phyloP scores from a whole-genome alignment of 192 early-diverging fungal genomes.

The Linnemannia exigua region DNA sequence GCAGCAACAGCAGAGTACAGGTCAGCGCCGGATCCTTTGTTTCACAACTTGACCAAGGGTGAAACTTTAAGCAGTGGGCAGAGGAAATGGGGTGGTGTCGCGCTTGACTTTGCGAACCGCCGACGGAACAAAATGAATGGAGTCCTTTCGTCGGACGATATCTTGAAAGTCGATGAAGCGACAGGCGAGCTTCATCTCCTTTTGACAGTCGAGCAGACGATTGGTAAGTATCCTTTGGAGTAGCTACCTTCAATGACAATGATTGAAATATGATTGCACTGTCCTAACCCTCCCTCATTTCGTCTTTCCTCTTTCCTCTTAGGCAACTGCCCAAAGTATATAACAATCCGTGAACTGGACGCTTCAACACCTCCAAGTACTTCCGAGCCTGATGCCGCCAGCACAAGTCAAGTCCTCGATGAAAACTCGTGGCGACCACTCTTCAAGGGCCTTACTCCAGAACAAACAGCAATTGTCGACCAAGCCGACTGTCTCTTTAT shows the following conservation, averaged over 20 bases:
- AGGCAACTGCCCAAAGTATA: constrained; percentile 54
- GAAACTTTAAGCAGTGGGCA: constrained; percentile 21
- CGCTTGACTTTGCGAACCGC: constrained; percentile 46
- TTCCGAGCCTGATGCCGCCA: background rate
- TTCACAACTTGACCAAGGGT: constrained; percentile 23
- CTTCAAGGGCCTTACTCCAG: background rate
- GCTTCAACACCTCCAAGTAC: background rate
- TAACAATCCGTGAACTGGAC: constrained; percentile 37
- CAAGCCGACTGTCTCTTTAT: constrained; percentile 48
- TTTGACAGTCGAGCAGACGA: constrained; percentile 43
- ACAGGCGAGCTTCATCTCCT: constrained; percentile 36
- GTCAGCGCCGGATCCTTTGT: constrained; percentile 21
- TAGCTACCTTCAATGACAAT: background rate
- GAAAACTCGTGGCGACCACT: background rate
- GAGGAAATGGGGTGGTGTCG: constrained; percentile 34
- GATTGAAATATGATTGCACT: background rate
- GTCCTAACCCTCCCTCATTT: background rate
- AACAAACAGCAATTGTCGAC: constrained; percentile 17
- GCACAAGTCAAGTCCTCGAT: background rate
- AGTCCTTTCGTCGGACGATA: constrained; percentile 10
- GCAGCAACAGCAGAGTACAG: no score
- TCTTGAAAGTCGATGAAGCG: constrained; percentile 11
- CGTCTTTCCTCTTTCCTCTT: background rate
- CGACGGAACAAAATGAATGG: constrained; percentile 55
- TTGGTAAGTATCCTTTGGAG: constrained; percentile 23